Evolutionary conservation across 2,329 filamentous ascomycete genomes (phyloP), one percentile per base, ranked within the genome.

Genomic region (Lizonia empirigonia): DNA sequence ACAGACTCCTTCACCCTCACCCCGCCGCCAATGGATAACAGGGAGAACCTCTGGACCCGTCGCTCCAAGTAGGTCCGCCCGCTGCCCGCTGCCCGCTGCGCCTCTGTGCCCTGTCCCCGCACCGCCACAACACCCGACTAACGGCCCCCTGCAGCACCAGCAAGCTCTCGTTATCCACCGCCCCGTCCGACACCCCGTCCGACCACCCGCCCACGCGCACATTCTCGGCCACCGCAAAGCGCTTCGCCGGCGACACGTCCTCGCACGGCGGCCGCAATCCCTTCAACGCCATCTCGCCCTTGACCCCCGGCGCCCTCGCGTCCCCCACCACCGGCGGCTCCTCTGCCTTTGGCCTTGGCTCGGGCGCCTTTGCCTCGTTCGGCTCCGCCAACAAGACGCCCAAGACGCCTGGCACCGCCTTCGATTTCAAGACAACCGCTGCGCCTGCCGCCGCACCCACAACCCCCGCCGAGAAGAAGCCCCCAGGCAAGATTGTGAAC

Each of bases 361-460:
- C 91, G 15, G 94, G 94, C 63, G 94, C 94, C 47, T 99, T 99
- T 73, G 93, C 93, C 30, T 95, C 92, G n/a, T 95, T 95, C 74
- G 92, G 93, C 19, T 80, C 81, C 34, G 84, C 88, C 24, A 82
- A 84, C 26, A 96, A 96, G 78, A 92, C 91, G 2, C 90, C 91
- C 44, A 97, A 97, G 79, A 87, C 89, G 37, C 83, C 88, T 7
- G 89, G 88, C 41, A 88, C 89, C 58, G 85, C 88, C 12, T 90
- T 95, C 73, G 92, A 97, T 61, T 82, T 88, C 60, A 85, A 85
- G 60, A 84, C 85, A 75, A 80, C 81, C 41, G 73, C 76, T 39
- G 69, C 76, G 38, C 71, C 71, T 20, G 59, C 65, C 37, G 65
- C 69, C 37, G 76, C 78, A 52, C 81, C 83, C 59, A 79, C 83